phyloP scores from a whole-genome alignment of 2,329 filamentous ascomycete genomes.

The Aspergillus uvarum region DNA sequence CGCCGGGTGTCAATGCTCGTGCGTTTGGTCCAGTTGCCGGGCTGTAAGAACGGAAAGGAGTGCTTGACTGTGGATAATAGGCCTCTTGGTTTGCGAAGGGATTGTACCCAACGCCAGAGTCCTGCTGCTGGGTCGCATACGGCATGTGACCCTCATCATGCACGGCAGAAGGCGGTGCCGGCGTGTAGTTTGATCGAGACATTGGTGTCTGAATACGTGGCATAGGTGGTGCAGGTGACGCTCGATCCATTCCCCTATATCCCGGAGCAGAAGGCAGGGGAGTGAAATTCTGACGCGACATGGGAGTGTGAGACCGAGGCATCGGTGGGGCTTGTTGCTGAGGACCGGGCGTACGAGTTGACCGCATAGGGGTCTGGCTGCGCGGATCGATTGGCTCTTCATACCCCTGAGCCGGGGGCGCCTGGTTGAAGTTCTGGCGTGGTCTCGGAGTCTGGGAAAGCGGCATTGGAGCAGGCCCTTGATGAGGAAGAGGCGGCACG shows the following conservation, averaged over 20 bases:
- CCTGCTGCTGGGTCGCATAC: slow-evolving; percentile 1
- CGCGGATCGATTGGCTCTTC: neutral
- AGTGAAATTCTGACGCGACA: neutral
- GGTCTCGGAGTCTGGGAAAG: slow-evolving; percentile 10
- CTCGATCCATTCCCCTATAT: neutral
- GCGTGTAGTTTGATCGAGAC: slow-evolving; percentile 4
- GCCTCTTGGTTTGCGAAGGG: slow-evolving; percentile 11
- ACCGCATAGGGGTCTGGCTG: slow-evolving; percentile 8
- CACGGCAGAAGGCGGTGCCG: neutral
- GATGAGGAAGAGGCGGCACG: slow-evolving; percentile 31
- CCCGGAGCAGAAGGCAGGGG: neutral
- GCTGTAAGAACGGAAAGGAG: slow-evolving; percentile 23
- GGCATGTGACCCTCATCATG: neutral
- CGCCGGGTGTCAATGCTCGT: slow-evolving; percentile 21
- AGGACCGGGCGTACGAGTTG: neutral
- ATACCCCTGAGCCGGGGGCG: neutral
- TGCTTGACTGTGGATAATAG: neutral
- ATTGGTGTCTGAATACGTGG: slow-evolving; percentile 13
- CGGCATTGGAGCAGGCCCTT: slow-evolving; percentile 27
- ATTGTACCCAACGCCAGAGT: slow-evolving; percentile 7
- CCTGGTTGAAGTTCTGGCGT: neutral
- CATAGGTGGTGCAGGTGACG: slow-evolving; percentile 1
- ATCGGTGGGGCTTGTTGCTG: neutral
- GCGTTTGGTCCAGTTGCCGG: slow-evolving; percentile 23
- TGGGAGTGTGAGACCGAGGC: neutral